Base-by-base conservation (phyloP, 352 stramenopile genomes). In the Pythium apleroticum region DNA sequence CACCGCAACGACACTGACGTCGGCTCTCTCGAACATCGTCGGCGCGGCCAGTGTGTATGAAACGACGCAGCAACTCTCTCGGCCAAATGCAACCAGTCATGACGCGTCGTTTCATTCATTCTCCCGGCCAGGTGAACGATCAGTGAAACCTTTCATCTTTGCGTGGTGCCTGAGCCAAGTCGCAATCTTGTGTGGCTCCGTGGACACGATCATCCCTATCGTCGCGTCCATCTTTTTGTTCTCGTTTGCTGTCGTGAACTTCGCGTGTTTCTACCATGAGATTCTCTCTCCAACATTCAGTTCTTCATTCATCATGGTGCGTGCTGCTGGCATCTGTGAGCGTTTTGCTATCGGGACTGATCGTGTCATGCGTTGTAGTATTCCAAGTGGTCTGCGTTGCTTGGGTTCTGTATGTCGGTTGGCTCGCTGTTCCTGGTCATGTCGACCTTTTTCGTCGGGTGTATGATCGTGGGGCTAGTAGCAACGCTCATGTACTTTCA, bases 241-340 rank as follows among this genome's bases (percentile, higher is more conserved):
- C 27, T 68, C 69, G 10, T 87, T 87, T 55, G 72, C 69, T 17
- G 65, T 76, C 24, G 56, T 86, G 33, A 87, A 87, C 55, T 84
- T 84, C 30, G 69, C 72, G 9, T 87, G 78, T 55, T 84, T 87
- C 31, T 82, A 79, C 30, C 72, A 83, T 27, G 76, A 81, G 17
- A 73, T 87, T 46, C 69, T 77, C 9, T 80, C 74, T 7, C 55
- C 67, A 20, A 66, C 54, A 0, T 87, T 83, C 55, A 60, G 39
- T 0, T 75, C 78, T 0, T 73, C 68, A 8, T 84, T 84, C 30
- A 68, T 69, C 19, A 74, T 86, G 73, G 77, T 84, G 68, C n/a
- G 68, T 66, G 12, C 0, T 9, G 11, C 28, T 46, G 7, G 4
- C n/a, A n/a, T n/a, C n/a, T n/a, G n/a, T n/a, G n/a, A n/a, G n/a